Base-by-base conservation (phyloP, 495 filamentous ascomycete genomes). In the Neurospora sp. region DNA sequence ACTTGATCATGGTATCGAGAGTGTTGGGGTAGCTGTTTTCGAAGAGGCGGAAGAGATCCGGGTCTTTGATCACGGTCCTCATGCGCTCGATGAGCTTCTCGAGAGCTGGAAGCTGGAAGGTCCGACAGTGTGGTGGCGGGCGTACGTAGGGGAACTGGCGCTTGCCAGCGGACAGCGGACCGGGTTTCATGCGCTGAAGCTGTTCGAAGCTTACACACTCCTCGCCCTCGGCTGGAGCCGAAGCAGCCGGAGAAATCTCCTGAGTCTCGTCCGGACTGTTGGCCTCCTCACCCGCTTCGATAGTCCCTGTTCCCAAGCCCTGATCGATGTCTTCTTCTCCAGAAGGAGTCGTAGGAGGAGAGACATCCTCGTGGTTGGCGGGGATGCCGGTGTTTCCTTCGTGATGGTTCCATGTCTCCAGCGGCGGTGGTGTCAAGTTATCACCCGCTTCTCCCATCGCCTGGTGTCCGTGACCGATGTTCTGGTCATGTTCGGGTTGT, bases 1-100 rank as follows among this genome's bases (percentile, higher is more conserved):
- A 90, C 77, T 85, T 88, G 70, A 91, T 82, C 38, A 88, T 86
- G 24, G 89, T 89, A 75, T 90, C 89, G 45, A 90, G 80, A 4
- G 89, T 89, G 74, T 89, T 89, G 0, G 89, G 86, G 75, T 86
- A 90, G 39, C 84, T 83, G 75, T 90, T 90, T 73, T 86, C 82
- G 76, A 91, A 91, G 34, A 91, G 85, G 2, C 87, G 87, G 77
- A 84, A 86, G 7, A 90, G 83, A 76, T 90, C 89, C 2, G 85
- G 87, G 77, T 91, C 88, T 19, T 75, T 78, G 73, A 90, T 89
- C 28, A 82, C 79, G 9, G 76, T 76, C 71, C 83, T 78, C 75
- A 88, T 80, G 15, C 81, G 81, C 37, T 77, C 78, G 72, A 90
- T 81, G 6, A 85, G 78, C 70, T 81, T 80, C 71, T 91, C 88